These are phyloP conservation scores for Cercospora canescens DNA, from an alignment of 2,329 filamentous ascomycete genomes.

Conservation along the genomic window DNA sequence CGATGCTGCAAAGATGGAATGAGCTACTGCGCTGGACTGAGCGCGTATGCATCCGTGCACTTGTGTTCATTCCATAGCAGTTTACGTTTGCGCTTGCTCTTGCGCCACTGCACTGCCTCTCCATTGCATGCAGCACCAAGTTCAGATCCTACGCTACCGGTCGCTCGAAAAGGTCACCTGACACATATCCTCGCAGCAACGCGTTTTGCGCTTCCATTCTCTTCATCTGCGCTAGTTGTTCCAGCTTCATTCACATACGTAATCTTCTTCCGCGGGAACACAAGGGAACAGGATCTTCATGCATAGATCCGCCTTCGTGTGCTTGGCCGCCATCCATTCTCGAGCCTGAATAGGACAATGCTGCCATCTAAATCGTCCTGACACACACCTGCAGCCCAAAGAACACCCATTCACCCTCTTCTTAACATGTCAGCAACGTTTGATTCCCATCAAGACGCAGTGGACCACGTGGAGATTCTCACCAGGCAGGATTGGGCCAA, in stretches of 20 bases:
- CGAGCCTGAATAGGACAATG: neutral
- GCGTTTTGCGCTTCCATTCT: neutral
- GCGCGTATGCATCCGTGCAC: neutral
- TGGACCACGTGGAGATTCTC: neutral
- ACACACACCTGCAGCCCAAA: neutral
- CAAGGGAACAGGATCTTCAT: neutral
- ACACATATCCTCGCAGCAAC: neutral
- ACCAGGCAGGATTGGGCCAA: neutral
- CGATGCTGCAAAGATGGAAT: neutral
- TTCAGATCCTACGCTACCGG: neutral
- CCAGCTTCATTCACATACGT: neutral
- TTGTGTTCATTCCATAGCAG: neutral
- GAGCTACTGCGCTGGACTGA: neutral
- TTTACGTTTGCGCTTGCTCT: neutral
- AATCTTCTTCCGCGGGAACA: neutral
- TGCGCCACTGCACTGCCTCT: neutral
- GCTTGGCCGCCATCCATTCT: neutral
- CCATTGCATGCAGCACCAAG: neutral
- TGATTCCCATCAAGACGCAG: neutral
- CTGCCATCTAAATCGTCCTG: constrained; percentile 5
- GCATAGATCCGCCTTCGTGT: neutral
- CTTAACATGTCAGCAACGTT: neutral
- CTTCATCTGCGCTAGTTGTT: neutral
- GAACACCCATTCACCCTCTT: neutral
- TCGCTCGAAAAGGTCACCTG: neutral